These are phyloP conservation scores for Saccharomycopsis vini DNA, from an alignment of 805 yeast species.

Conservation along the genomic window DNA sequence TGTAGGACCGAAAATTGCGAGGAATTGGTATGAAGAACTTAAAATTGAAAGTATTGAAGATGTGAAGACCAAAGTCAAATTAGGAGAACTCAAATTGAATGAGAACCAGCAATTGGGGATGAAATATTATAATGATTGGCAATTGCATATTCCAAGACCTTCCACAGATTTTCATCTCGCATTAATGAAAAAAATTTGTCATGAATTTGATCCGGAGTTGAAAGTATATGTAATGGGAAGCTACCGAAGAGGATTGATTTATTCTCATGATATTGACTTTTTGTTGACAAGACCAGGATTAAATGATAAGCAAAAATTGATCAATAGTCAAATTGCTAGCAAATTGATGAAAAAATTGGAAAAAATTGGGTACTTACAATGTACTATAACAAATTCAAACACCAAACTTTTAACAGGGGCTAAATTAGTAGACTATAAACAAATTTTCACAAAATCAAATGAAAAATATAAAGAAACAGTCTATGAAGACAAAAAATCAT, in stretches of 20 bases:
- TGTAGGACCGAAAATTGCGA: conserved; percentile 38
- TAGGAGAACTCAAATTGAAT: conserved; percentile 18
- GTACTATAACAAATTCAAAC: conserved; percentile 19
- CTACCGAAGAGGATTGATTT: conserved; percentile 38
- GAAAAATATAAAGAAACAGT: conserved; percentile 13
- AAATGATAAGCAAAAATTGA: conserved; percentile 20
- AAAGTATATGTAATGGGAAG: conserved; percentile 40
- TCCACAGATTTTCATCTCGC: conserved; percentile 36
- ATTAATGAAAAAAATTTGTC: conserved; percentile 23
- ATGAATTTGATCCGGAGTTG: conserved; percentile 29
- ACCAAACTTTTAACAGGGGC: conserved; percentile 14
- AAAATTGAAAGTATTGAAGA: conserved; percentile 34
- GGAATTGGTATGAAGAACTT: conserved; percentile 29
- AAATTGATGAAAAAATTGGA: conserved; percentile 23
- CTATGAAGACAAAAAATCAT: conserved; percentile 24
- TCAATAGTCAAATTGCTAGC: conserved; percentile 5
- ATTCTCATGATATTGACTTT: conserved; percentile 47
- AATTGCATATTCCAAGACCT: conserved; percentile 33
- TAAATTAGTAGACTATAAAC: conserved; percentile 1
- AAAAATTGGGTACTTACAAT: conserved; percentile 24
- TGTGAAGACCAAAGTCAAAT: conserved; percentile 23
- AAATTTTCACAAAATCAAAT: neutral
- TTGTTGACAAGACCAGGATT: conserved; percentile 32
- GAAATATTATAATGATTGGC: conserved; percentile 40
- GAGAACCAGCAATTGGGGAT: conserved; percentile 32